A percentile compares a stretch with the other conserved stretches of the same genome.
These are phyloP conservation scores for Senna tora DNA, from an alignment of 306 rosid genomes.

Conservation along the genomic window DNA sequence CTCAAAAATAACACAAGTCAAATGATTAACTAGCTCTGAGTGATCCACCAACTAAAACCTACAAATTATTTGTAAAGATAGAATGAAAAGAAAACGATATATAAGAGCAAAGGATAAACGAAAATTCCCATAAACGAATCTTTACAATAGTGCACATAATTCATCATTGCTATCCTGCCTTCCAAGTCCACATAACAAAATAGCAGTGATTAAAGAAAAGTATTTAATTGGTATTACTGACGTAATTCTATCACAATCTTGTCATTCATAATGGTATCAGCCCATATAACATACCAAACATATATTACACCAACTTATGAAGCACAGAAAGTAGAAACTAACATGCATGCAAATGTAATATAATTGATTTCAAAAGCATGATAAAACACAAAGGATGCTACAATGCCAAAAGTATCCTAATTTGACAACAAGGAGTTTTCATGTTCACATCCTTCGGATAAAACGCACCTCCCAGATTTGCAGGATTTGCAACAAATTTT, in stretches of 20 bases:
- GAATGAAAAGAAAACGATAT: background rate
- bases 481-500: constrained; percentile 69
- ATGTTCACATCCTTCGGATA: constrained; percentile 39
- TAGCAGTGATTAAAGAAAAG: background rate
- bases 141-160: background rate
- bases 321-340: constrained; percentile 4
- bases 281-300: constrained; percentile 26
- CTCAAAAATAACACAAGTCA: too few relatives aligned
- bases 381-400: constrained; percentile 28
- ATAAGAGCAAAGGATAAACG: background rate
- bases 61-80: background rate
- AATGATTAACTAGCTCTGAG: background rate
- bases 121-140: background rate
- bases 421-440: constrained; percentile 39
- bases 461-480: constrained; percentile 79
- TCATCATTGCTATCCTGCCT: background rate
- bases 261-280: constrained; percentile 6
- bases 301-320: constrained; percentile 2
- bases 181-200: background rate
- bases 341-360: constrained; percentile 5
- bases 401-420: constrained; percentile 24
- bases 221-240: background rate
- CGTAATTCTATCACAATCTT: constrained; percentile 1
- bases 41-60: background rate
- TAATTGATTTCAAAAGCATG: constrained; percentile 2